These are phyloP conservation scores for Trichoderma atroviride DNA, from an alignment of 2,329 filamentous ascomycete genomes.

Conservation along the genomic window DNA sequence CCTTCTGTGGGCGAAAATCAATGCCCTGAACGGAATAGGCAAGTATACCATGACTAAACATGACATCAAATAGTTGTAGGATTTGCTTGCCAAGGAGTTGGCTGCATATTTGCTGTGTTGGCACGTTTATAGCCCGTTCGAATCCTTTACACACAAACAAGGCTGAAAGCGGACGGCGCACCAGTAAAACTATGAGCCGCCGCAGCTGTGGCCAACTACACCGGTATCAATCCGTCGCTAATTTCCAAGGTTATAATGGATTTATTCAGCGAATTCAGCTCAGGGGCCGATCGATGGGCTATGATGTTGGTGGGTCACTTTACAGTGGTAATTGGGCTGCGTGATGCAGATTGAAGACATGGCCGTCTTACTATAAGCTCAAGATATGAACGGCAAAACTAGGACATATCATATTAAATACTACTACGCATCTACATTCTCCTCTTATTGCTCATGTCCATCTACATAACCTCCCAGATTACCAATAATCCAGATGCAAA, in stretches of 20 bases:
- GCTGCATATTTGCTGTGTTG: slow-evolving; percentile 16
- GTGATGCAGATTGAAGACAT: background rate
- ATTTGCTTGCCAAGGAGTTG: background rate
- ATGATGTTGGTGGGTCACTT: background rate
- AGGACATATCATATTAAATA: background rate
- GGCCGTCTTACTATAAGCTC: background rate
- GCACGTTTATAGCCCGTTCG: background rate
- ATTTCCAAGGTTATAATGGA: background rate
- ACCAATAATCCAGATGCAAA: background rate
- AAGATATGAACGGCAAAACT: background rate
- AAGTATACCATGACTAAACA: background rate
- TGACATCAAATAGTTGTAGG: background rate
- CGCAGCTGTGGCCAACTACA: background rate
- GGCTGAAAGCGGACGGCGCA: slow-evolving; percentile 14
- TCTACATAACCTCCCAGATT: background rate
- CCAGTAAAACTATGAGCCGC: background rate
- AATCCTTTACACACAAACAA: background rate
- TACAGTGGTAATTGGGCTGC: background rate
- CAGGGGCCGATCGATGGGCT: background rate
- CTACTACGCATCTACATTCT: background rate
- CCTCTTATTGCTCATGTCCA: background rate
- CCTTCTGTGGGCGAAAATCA: background rate
- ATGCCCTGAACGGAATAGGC: background rate
- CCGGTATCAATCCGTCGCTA: background rate
- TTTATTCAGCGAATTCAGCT: background rate